These are phyloP conservation scores for Scytalidium lignicola DNA, from an alignment of 2,329 filamentous ascomycete genomes.

Conservation along the genomic window DNA sequence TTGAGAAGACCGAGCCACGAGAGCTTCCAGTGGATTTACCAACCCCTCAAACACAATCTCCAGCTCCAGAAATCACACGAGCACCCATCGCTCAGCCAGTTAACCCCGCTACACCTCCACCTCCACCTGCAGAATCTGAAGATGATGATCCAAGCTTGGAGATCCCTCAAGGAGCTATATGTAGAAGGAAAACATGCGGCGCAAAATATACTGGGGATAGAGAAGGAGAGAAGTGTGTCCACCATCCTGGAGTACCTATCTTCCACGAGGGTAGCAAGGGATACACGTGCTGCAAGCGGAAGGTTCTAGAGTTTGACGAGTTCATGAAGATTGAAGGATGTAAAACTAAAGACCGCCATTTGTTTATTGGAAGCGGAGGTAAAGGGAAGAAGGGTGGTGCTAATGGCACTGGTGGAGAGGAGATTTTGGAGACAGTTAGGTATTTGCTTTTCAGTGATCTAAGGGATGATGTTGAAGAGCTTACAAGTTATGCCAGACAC, in stretches of 20 bases:
- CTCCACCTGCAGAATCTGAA: constrained; percentile 71
- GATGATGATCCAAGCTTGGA: constrained; percentile 74
- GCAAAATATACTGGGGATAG: constrained; percentile 57
- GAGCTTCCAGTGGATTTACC: constrained; percentile 30
- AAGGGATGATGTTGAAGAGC: background rate
- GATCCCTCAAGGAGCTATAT: constrained; percentile 69
- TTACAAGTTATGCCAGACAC: constrained; percentile 44
- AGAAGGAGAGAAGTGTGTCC: constrained; percentile 71
- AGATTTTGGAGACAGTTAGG: constrained; percentile 73
- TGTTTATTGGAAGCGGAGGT: constrained; percentile 72
- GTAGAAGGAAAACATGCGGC: constrained; percentile 73
- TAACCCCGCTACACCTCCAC: constrained; percentile 40
- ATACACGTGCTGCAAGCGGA: constrained; percentile 92
- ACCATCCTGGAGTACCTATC: constrained; percentile 85
- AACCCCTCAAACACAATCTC: constrained; percentile 41
- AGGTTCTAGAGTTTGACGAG: constrained; percentile 94
- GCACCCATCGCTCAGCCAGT: constrained; percentile 39
- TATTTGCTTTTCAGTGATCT: constrained; percentile 34
- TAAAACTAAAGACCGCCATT: constrained; percentile 71
- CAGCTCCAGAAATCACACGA: constrained; percentile 35
- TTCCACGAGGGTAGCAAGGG: constrained; percentile 99
- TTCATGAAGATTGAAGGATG: constrained; percentile 96
- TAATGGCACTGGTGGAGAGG: constrained; percentile 51
- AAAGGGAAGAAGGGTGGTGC: constrained; percentile 51
- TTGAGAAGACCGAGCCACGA: constrained; percentile 51